Evolutionary conservation across 2,329 filamentous ascomycete species (phyloP).

Genomic region (Trichophyton schoenleinii): DNA sequence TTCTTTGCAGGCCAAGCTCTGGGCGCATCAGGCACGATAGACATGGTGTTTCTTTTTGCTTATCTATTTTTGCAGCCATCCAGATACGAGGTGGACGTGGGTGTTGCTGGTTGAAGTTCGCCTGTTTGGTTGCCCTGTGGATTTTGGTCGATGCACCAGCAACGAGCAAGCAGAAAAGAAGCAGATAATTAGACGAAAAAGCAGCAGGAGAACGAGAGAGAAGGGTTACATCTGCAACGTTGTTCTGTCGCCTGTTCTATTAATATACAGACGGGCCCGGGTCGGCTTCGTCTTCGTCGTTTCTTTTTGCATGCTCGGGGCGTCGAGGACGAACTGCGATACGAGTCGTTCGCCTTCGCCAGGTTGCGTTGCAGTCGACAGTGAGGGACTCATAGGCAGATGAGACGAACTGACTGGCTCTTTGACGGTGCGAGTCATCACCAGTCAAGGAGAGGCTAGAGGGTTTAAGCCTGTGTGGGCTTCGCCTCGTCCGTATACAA

Average conservation of each 20-base stretch:
- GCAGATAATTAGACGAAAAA: background rate
- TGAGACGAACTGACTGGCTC: background rate
- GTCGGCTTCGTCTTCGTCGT: background rate
- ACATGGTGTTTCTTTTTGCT: background rate
- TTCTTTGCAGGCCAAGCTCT: background rate
- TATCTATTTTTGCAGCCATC: background rate
- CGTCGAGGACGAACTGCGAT: background rate
- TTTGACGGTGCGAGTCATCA: too few species aligned
- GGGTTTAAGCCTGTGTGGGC: background rate
- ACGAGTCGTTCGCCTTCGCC: conserved; percentile 1
- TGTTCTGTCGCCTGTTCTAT: background rate
- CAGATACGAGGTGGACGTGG: background rate
- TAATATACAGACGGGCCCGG: background rate
- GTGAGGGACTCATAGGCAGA: background rate
- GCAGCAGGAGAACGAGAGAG: too few species aligned
- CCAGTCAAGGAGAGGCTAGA: background rate
- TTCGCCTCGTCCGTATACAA: conserved; percentile 2
- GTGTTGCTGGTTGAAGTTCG: background rate
- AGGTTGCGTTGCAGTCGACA: background rate
- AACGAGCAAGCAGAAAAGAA: background rate
- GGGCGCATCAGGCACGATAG: background rate
- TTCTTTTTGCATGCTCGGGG: background rate
- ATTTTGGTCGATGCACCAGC: background rate
- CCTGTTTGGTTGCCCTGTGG: background rate
- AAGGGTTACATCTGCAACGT: background rate